These are phyloP conservation scores for Elaeagnus macrophylla DNA, from an alignment of 306 rosid species.

Conservation along the genomic window DNA sequence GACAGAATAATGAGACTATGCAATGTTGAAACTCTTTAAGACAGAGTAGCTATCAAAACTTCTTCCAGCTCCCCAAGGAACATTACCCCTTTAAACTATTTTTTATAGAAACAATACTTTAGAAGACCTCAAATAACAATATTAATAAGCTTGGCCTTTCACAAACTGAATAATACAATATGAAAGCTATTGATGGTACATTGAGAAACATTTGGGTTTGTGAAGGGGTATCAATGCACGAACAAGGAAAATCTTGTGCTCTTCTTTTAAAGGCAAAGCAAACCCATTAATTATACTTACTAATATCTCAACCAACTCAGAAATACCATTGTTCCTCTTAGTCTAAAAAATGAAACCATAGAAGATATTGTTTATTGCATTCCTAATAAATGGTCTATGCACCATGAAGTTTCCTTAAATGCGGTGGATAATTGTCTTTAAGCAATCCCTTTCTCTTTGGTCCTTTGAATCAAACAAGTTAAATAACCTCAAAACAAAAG, in stretches of 20 bases:
- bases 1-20: slow-evolving; percentile 48
- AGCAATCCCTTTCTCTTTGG: slow-evolving; percentile 60
- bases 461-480: slow-evolving; percentile 64
- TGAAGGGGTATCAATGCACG: slow-evolving; percentile 58
- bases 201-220: slow-evolving; percentile 47
- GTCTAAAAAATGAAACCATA: slow-evolving; percentile 56
- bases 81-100: slow-evolving; percentile 60
- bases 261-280: slow-evolving; percentile 63
- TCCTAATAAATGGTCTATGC: slow-evolving; percentile 56
- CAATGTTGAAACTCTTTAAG: slow-evolving; percentile 53
- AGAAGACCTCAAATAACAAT: slow-evolving; percentile 51
- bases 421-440: slow-evolving; percentile 54
- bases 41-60: slow-evolving; percentile 47
- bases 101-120: slow-evolving; percentile 53
- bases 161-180: slow-evolving; percentile 56
- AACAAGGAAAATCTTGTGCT: slow-evolving; percentile 58
- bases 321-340: slow-evolving; percentile 50
- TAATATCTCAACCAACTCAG: slow-evolving; percentile 54
- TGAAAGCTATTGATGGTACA: slow-evolving; percentile 56
- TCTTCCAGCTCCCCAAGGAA: slow-evolving; percentile 63
- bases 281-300: slow-evolving; percentile 60
- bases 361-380: slow-evolving; percentile 52
- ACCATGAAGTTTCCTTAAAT: slow-evolving; percentile 63
- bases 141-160: slow-evolving; percentile 53
- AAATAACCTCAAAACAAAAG: slow-evolving; percentile 48